Conservation (phyloP, 805 yeast genomes). For the Candida pini region DNA sequence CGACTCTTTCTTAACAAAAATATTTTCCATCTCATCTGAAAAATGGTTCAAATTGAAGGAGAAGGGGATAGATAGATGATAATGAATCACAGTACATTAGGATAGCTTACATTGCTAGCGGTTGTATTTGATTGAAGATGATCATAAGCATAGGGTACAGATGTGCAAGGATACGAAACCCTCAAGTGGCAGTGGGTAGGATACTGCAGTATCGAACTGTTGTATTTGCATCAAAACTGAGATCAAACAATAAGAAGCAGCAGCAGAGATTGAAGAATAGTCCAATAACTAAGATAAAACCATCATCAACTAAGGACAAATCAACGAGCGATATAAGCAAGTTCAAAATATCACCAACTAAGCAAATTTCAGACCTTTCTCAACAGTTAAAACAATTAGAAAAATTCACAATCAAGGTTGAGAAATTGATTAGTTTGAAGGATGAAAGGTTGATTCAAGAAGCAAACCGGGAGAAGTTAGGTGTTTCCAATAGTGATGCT, state of each 20-base stretch:
- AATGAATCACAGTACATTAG: too few species aligned
- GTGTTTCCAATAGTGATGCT: slow-evolving; percentile 12
- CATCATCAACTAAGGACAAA: background rate
- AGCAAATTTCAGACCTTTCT: slow-evolving; percentile 23
- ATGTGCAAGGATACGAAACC: too few species aligned
- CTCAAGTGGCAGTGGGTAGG: too few species aligned
- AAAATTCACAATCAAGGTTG: slow-evolving; percentile 24
- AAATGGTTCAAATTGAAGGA: too few species aligned
- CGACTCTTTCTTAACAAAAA: too few species aligned
- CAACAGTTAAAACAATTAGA: slow-evolving; percentile 25
- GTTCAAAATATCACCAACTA: slow-evolving; percentile 23
- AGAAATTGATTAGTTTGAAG: slow-evolving; percentile 17
- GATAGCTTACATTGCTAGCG: too few species aligned
- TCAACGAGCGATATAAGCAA: background rate
- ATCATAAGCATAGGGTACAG: too few species aligned
- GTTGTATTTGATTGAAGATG: too few species aligned
- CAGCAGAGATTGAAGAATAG: background rate
- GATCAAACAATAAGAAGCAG: background rate
- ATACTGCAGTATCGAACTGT: background rate
- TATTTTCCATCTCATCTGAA: too few species aligned
- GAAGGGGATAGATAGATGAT: too few species aligned
- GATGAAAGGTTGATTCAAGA: slow-evolving; percentile 14
- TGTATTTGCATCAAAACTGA: background rate
- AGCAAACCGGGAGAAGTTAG: slow-evolving; percentile 15
- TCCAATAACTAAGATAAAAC: background rate